Evolutionary conservation across 441 rosid species (phyloP), one percentile per base, ranked within the genome.

Genomic region (Corymbia citriodora): DNA sequence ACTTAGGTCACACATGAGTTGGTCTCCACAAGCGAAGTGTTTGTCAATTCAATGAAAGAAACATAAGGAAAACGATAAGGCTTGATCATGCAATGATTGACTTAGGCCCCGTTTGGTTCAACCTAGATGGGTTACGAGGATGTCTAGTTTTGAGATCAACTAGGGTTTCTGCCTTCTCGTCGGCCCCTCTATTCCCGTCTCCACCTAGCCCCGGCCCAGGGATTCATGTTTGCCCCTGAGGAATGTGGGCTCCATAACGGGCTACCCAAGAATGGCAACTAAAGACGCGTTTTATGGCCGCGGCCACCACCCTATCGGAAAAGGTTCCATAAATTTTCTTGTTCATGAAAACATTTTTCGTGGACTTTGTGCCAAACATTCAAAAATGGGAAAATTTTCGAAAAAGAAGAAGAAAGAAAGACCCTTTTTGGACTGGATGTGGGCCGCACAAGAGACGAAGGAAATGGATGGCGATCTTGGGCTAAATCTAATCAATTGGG

Each of bases 201-300:
- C n/a, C 65, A 25, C 65, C n/a, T 7, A 3, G 14, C 65, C 65
- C 65, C 1, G 2, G 65, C 3, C 7, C 4, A n/a, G n/a, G 65
- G 65, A 5, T 29, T 59, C 0, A 14, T 7, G 36, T 3, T 63
- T 0, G 0, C 18, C 33, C 33, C 3, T 0, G 0, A 10, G 85
- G 50, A 50, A 40, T 1, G 8, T 23, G 83, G 16, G 50, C 0
- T 40, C 10, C 2, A 1, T 52, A 2, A 74, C 52, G 7, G 11
- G 50, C 50, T 40, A 74, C 3, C 29, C 1, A 0, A 6, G 29
- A 10, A 29, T 11, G 0, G 83, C 50, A 40, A 74, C 21, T 21
- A 50, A 74, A 40, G 50, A 23, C 83, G 29, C 29, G 10, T 40
- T 33, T 33, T 33, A 36, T 10, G 81, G 81, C 81, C 14, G 17